Evolutionary conservation across 2,329 filamentous ascomycete species (phyloP), one percentile per base, ranked within the genome.

Genomic region (Penicillium verrucosum): DNA sequence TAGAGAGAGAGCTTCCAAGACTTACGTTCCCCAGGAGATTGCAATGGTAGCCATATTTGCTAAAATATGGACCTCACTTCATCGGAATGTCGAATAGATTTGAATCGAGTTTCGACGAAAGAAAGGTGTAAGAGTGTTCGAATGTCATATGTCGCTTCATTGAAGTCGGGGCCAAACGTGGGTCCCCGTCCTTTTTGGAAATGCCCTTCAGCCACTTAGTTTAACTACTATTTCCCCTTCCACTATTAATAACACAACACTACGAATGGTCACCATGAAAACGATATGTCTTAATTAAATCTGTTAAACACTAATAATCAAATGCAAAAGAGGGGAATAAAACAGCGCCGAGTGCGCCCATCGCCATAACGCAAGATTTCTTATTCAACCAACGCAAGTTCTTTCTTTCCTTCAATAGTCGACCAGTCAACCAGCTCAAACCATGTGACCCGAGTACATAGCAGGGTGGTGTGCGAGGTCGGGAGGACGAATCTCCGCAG

Each of bases 391-490:
- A 34, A 29, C n/a, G 37, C 50, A 10, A 38, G 11, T n/a, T 29
- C 43, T 25, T 30, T 30, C 29, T 25, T 30, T 30, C 21, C 11
- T 38, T 49, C 23, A 27, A 14, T 1, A 40, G 12, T 18, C 25
- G 29, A 36, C 49, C 38, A 16, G 38, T 36, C 21, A 27, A 29
- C 36, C 12, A 50, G 41, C 25, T 49, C 46, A 58, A 55, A 46
- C 59, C 57, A 70, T 21, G 66, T 67, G 66, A 3, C 54, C 64
- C 23, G 69, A 65, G 37, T 70, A 68, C 70, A 77, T 70, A 18
- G 77, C 77, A 7, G 84, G 77, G 66, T 86, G 84, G 64, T 85
- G 77, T 3, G 83, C 81, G 52, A 82, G 71, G 63, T 85, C 78
- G 3, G 84, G 84, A 62, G 79, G 75, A 46, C 80, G 74, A 40